Base-by-base conservation (phyloP, 768 basidiomycete genomes). In the Saitozyma podzolica region DNA sequence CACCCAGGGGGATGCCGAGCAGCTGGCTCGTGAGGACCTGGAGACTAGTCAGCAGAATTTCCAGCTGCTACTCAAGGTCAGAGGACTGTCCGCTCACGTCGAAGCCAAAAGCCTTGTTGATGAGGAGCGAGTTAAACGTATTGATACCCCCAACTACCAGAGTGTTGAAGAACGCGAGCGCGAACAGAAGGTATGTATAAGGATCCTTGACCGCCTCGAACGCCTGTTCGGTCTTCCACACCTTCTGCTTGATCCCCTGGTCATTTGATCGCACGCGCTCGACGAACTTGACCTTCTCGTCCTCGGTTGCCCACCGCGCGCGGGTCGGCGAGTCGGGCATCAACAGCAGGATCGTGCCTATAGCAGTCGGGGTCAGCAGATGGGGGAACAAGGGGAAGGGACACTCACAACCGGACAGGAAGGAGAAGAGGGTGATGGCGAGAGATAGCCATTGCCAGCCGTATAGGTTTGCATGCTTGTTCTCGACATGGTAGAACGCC, bases 201-300 rank as follows among this genome's bases (percentile, higher is more conserved):
- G 81, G 80, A 62, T 85, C 84, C 29, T 67, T 73, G 54, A 83
- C 58, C 0, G 82, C 84, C 67, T 85, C 84, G 50, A 70, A 77
- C 81, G 65, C 52, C 41, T 72, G 70, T 8, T 59, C 56, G 58
- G 19, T 54, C 47, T 84, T 84, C 73, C 83, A 84, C 48, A 79
- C 74, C 63, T 78, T 82, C 70, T 84, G 84, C 66, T 84, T 83
- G 14, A 84, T 80, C 8, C 82, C 82, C 14, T 83, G 83, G 47
- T 84, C 80, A 61, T 85, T 84, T 66, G 82, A 81, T 41, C 84
- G 75, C 6, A 84, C 84, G 37, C 84, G 79, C 71, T 84, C 83
- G 29, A 83, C 81, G 61, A 85, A 81, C n/a, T 83, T 80, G 8
- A 82, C 62, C 56, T 82, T 80, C 64, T 85, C 84, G 64, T 83